Base-by-base conservation (phyloP, 495 filamentous ascomycete species). In the Astrothelium subdiscretum region DNA sequence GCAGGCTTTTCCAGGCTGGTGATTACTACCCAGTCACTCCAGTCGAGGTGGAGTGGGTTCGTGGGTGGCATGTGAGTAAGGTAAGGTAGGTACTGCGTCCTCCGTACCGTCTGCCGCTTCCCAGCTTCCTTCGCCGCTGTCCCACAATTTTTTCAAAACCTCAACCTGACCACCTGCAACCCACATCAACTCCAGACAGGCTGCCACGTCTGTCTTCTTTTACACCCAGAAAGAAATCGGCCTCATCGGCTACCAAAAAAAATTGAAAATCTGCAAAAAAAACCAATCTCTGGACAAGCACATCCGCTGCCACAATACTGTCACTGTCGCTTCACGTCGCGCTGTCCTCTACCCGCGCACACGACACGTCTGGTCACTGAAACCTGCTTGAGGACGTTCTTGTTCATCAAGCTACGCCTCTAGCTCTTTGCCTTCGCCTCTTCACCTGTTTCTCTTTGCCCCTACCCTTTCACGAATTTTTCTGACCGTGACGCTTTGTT, bases 181-280 rank as follows among this genome's bases (percentile, higher is more conserved):
- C 15, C 48, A 54, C n/a, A 11, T 15, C 48, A 54, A 24, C 48
- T 54, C 24, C 15, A 15, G 48, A 54, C 48, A 27, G 48, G 10
- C 48, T 54, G 48, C 29, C 48, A 24, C 48, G 22, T 54, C 20
- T 26, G 48, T 10, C 48, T 15, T 29, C 48, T 20, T 54, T 60
- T 57, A 66, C 63, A 60, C 48, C 35, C 48, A 68, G 65, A 70
- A 71, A 71, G 70, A 54, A 20, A 29, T 24, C 48, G 48, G 57
- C 61, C 38, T 68, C 64, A 66, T 70, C 63, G 69, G 69, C 73
- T n/a, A n/a, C 71, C 67, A 80, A 81, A 82, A 82, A 81, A 82
- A 81, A 66, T 78, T 79, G 76, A 80, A 79, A 78, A 77, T 59
- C 67, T 38, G 65, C 60, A 59, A 58, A 60, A 68, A 63, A 72